Evolutionary conservation across 2,329 filamentous ascomycete species (phyloP).

Genomic region (Monosporascus sp.): DNA sequence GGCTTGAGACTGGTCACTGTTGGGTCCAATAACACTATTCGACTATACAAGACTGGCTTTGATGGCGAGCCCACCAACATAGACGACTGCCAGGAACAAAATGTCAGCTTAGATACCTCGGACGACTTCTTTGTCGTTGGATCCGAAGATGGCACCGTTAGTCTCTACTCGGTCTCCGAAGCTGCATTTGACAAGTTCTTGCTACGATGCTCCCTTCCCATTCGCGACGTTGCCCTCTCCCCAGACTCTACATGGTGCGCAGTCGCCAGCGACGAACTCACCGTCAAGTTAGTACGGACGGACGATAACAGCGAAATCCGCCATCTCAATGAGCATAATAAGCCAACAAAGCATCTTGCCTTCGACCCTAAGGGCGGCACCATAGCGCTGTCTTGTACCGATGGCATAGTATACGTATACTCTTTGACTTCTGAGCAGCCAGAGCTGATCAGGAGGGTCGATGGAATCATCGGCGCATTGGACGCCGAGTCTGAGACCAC

Average conservation of each 20-base stretch:
- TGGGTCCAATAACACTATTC: constrained; percentile 88
- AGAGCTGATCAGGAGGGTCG: constrained; percentile 75
- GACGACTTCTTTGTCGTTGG: constrained; percentile 83
- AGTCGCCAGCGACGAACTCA: constrained; percentile 93
- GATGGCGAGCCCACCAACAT: constrained; percentile 91
- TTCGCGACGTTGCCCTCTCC: constrained; percentile 81
- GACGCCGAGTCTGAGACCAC: constrained; percentile 75
- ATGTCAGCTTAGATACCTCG: constrained; percentile 70
- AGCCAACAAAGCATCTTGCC: constrained; percentile 84
- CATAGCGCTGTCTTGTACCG: constrained; percentile 77
- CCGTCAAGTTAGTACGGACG: constrained; percentile 82
- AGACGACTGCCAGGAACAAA: constrained; percentile 85
- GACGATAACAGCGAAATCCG: constrained; percentile 72
- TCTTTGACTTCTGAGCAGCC: constrained; percentile 74
- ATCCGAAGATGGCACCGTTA: constrained; percentile 93
- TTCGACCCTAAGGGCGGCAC: constrained; percentile 78
- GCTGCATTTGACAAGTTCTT: constrained; percentile 76
- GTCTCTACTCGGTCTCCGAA: constrained; percentile 76
- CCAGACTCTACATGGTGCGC: constrained; percentile 82
- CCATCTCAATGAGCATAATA: constrained; percentile 76
- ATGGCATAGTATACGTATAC: constrained; percentile 88
- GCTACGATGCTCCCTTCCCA: constrained; percentile 75
- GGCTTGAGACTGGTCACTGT: constrained; percentile 84
- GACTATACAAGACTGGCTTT: constrained; percentile 85
- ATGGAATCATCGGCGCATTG: constrained; percentile 75